Evolutionary conservation across 148 eudicot species (phyloP), one percentile per base, ranked within the genome.

Genomic region (Pharnaceum exiguum): DNA sequence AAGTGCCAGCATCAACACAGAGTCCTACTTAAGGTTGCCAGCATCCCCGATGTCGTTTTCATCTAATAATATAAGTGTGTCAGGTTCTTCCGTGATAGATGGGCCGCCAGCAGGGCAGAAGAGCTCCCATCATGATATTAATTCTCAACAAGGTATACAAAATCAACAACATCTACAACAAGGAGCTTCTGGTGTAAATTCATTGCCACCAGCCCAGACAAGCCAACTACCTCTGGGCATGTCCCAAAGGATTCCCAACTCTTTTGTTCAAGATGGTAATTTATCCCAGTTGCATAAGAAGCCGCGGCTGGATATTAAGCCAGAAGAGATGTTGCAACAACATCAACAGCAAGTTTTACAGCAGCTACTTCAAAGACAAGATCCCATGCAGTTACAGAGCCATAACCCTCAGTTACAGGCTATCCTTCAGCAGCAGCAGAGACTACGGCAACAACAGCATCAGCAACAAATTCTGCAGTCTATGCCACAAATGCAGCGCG

Each of bases 1-100:
- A 75, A 88, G 90, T 78, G 83, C 96, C 31, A 93, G 98, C 74
- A 62, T 83, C 46, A 91, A 85, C 40, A 76, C 76, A 5, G 98
- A 91, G 18, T 85, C 98, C 6, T 81, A 82, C 68, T 62, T 79
- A 73, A 80, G 94, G 3, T 63, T 87, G 53, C 96, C 96, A 39
- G 80, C 94, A 33, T 93, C 96, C n/a, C 98, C 98, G 44, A 52
- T 93, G 82, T 93, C 98, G 9, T 88, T 93, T 68, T 61, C 94
- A 8, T 93, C 98, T 29, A 93, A 88, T 75, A 93, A 88, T 62
- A 68, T 84, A 30, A 87, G 95, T 57, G 69, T 82, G 47, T 91
- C 96, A 35, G 94, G 88, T 12, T 91, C 98, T 22, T 77, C 96
- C 1, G 73, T 75, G 26, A 72, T 85, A 68, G 96, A 91, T 38